Percentiles rank a stretch among this genome's conserved stretches.
Conservation (phyloP, 2,329 filamentous ascomycete species). For the Arthroderma uncinatum region DNA sequence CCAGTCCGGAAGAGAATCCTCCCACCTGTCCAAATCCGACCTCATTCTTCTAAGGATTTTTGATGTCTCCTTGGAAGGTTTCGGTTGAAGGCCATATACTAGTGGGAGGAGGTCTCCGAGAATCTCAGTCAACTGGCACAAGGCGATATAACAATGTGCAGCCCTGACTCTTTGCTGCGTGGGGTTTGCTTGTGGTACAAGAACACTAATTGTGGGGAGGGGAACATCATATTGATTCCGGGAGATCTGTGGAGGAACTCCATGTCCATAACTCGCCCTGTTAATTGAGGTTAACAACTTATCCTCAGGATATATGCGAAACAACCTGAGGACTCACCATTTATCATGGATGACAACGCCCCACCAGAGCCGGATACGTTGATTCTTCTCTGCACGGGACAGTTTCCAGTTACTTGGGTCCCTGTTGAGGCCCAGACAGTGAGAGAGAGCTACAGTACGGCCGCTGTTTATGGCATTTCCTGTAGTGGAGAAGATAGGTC, state of each 20-base stretch:
- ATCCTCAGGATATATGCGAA: not conserved
- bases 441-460: slow-evolving; percentile 43
- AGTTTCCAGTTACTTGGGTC: slow-evolving; percentile 45
- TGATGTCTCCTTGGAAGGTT: slow-evolving; percentile 33
- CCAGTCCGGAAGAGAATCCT: slow-evolving; percentile 37
- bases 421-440: slow-evolving; percentile 46
- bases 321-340: slow-evolving; percentile 30
- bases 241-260: slow-evolving; percentile 43
- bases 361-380: slow-evolving; percentile 47
- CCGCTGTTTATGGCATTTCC: slow-evolving; percentile 47
- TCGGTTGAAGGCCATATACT: slow-evolving; percentile 37
- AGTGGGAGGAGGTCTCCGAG: slow-evolving; percentile 37
- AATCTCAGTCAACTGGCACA: slow-evolving; percentile 42
- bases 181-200: slow-evolving; percentile 28
- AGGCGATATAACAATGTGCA: slow-evolving; percentile 42
- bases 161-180: slow-evolving; percentile 35
- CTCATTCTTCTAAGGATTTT: slow-evolving; percentile 37
- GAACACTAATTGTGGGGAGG: slow-evolving; percentile 37
- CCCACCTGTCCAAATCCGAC: slow-evolving; percentile 37
- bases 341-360: slow-evolving; percentile 47
- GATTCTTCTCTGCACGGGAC: slow-evolving; percentile 40
- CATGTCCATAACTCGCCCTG: slow-evolving; percentile 46
- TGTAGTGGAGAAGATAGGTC: slow-evolving; percentile 50
- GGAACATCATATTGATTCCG: slow-evolving; percentile 47
- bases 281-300: slow-evolving; percentile 14